Conservation (phyloP, 768 basidiomycete species). For the Scleroderma citrinum region DNA sequence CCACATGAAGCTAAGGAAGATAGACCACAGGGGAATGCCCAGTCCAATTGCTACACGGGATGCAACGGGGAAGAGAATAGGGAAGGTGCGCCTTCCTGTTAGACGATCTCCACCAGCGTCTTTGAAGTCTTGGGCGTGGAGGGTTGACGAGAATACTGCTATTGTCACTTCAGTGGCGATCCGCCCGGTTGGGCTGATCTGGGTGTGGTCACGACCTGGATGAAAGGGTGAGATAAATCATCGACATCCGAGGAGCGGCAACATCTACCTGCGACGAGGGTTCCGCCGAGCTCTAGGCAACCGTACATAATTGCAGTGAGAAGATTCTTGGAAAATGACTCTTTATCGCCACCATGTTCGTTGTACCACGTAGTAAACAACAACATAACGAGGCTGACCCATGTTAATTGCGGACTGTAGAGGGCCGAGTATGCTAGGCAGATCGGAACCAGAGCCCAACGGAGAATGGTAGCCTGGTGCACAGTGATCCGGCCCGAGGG, state of each 20-base stretch:
- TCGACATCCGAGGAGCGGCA: neutral
- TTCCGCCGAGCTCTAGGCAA: slow-evolving; percentile 33
- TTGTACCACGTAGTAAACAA: slow-evolving; percentile 33
- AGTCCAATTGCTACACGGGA: slow-evolving; percentile 31
- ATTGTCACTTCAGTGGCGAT: slow-evolving; percentile 32
- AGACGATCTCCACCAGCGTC: slow-evolving; percentile 39
- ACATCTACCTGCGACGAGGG: slow-evolving; percentile 31
- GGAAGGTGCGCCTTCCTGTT: slow-evolving; percentile 37
- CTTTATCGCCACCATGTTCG: slow-evolving; percentile 31
- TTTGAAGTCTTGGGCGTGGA: slow-evolving; percentile 45
- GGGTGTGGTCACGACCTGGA: slow-evolving; percentile 18
- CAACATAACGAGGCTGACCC: slow-evolving; percentile 30
- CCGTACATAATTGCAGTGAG: slow-evolving; percentile 35
- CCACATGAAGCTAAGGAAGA: slow-evolving; percentile 31
- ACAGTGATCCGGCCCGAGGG: slow-evolving; percentile 39
- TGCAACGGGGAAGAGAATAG: slow-evolving; percentile 36
- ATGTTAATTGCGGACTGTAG: slow-evolving; percentile 27
- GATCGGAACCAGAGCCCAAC: slow-evolving; percentile 30
- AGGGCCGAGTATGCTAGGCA: slow-evolving; percentile 31
- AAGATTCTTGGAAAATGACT: slow-evolving; percentile 35
- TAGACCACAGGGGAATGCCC: slow-evolving; percentile 35
- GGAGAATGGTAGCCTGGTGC: slow-evolving; percentile 28
- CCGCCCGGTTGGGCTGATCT: slow-evolving; percentile 23
- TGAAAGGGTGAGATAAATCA: neutral
- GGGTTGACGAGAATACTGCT: slow-evolving; percentile 38